Evolutionary conservation across 1,139 yeast genomes (phyloP), one percentile per base, ranked within the genome.

Genomic region (Yarrowia galli): DNA sequence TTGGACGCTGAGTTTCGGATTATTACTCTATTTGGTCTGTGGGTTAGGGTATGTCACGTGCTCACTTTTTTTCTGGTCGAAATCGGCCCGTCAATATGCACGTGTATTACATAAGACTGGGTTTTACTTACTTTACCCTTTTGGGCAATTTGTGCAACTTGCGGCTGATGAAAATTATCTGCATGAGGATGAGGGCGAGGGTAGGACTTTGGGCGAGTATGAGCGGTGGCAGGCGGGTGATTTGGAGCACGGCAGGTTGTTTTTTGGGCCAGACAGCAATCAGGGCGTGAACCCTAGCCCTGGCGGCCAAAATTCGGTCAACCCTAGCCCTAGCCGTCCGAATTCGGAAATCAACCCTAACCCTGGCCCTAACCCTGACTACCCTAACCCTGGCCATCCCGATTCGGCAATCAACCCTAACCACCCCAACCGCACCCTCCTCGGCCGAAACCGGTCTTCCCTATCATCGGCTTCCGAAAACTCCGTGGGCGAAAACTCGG

Each of bases 151-250:
- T 74, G 97, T 95, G 1, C 85, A 92, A 69, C 82, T 95, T 71
- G 85, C 84, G 70, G 87, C 87, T 70, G 97, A 92, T 73, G 88
- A 89, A 71, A 89, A 89, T 72, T 95, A 95, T 76, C 79, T 91
- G 67, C 85, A 85, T 51, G 99, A 95, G 78, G 99, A 95, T 78
- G 90, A 88, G 65, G 87, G 92, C 71, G 97, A 91, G 73, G 99
- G 98, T 13, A 84, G 96, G 64, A 85, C 96, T 3, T 81, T 92
- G 13, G 87, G 88, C 23, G 98, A 93, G 76, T 95, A 92, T 76
- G 89, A 90, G 72, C 84, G 89, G 71, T 95, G 99, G 98, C 89
- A 96, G 75, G 84, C 87, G 12, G 90, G 91, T 69, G 91, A 89
- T 71, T 69, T 71, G 32, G 78, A 74, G 61, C 88, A 87, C 71